Evolutionary conservation across 805 yeast species (phyloP), one percentile per base, ranked within the genome.

Genomic region (Candida khao-thaluensis): DNA sequence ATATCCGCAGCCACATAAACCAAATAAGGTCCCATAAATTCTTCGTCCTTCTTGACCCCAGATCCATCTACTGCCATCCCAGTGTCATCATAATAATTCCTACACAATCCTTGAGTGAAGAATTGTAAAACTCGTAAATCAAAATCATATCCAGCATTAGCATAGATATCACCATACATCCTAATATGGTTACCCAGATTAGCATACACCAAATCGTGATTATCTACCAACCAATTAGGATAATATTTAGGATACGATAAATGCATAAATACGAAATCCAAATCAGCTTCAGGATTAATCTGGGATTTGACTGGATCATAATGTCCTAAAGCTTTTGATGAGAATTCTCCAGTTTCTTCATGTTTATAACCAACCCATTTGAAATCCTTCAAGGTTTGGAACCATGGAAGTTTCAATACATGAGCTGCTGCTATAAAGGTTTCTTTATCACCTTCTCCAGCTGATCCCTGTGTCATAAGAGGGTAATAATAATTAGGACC

Each of bases 361-460:
- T 48, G 46, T 7, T 48, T 16, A 47, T 65, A 64, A 3, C 71
- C 71, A 7, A 57, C 53, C 71, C 72, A 68, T 32, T 49, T 44
- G 48, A 68, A 68, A 31, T 42, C 76, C 69, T 54, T 78, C 51
- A 41, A 52, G 60, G 63, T 56, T 56, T 82, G 89, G 53, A 72
- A 77, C 55, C 69, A 79, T 2, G 76, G 70, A 37, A 65, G 59
- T 0, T 57, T 48, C 52, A 76, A 51, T 1, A 64, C 80, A 38
- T 71, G 68, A 3, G 89, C 85, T 1, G 87, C 89, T 7, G 83
- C 77, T 27, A 79, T 72, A 48, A 81, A 82, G 0, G 91, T 82
- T 52, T 84, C 91, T 54, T 84, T 84, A 53, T 84, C 91, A 37
- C 91, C 90, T 63, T 83, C 85, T 18, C 91, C 91, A 1, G 87